Base-by-base conservation (phyloP, 768 basidiomycete genomes). In the Boletus reticuloceps region DNA sequence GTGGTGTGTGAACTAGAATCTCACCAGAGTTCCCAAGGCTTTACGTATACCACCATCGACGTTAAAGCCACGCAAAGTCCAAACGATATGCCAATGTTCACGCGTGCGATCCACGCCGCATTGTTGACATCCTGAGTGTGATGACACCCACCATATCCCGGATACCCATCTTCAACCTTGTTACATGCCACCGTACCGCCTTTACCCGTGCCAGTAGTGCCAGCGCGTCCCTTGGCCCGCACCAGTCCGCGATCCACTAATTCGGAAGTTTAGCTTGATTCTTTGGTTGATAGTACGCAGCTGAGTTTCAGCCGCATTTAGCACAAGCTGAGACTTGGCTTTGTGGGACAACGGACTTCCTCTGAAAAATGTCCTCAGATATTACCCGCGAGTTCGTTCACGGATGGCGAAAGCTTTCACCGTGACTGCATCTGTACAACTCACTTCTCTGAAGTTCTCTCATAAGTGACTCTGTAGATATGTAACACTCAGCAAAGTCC, bases 1-100 rank as follows among this genome's bases (percentile, higher is more conserved):
- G 27, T 38, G 51, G 51, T 38, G 51, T 46, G 51, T 53, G 44
- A 52, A 52, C 37, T 31, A 29, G 29, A 22, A 42, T 43, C 20
- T 22, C 31, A 25, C 31, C 43, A 4, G 39, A 11, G 19, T 44
- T 45, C 36, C 41, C 50, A 43, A 42, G 50, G 20, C 3, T 20
- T 51, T n/a, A 47, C 32, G 19, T 47, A 36, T 36, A 11, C 11
- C 34, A 36, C 34, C 34, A 36, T 36, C 34, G 14, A 36, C 11
- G 3, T 14, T 36, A 14, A 36, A 36, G 34, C 11, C 34, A 36
- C 34, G 34, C 34, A 36, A 14, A 36, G 34, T 36, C 14, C 34
- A 36, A 36, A 36, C 4, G 13, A 34, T 32, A 47, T 20, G 12
- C 45, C 32, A 13, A 16, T 22, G 46, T 11, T 13, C 47, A 27